Evolutionary conservation across 1,139 yeast genomes (phyloP).

Genomic region (Debaryomyces coudertii): DNA sequence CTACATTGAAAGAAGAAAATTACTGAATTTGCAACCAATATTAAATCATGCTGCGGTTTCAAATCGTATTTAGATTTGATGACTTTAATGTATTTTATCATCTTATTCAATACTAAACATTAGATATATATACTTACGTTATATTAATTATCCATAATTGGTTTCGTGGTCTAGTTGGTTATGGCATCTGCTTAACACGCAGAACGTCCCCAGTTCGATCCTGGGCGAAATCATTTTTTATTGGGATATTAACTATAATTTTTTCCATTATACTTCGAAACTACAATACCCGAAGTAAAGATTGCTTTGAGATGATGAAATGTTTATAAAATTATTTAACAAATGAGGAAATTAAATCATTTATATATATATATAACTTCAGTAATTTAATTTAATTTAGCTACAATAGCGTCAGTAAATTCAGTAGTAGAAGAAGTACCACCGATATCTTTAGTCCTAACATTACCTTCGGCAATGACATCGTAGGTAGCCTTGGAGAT

Average conservation of each 20-base stretch:
- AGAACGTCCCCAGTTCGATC: slow-evolving; percentile 95
- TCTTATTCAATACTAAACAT: too few relatives aligned
- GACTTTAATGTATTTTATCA: too few relatives aligned
- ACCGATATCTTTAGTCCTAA: slow-evolving; percentile 84
- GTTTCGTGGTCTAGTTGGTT: slow-evolving; percentile 94
- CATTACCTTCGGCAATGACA: slow-evolving; percentile 84
- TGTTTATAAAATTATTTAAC: slow-evolving; percentile 8
- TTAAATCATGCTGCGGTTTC: too few relatives aligned
- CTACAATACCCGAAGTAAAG: not conserved
- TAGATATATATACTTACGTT: too few relatives aligned
- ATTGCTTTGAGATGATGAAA: slow-evolving; percentile 2
- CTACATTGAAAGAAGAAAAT: too few relatives aligned
- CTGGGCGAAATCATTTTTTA: slow-evolving; percentile 17
- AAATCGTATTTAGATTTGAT: too few relatives aligned
- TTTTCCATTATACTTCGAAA: not conserved
- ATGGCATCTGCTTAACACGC: slow-evolving; percentile 99
- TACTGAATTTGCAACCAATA: too few relatives aligned
- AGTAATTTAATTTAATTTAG: slow-evolving; percentile 51
- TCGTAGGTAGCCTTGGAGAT: slow-evolving; percentile 87
- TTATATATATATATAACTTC: slow-evolving; percentile 5
- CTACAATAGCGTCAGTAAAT: slow-evolving; percentile 83
- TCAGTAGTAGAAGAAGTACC: slow-evolving; percentile 89
- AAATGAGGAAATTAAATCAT: slow-evolving; percentile 3
- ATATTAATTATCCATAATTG: slow-evolving; percentile 19
- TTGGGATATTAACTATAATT: not conserved